Percentiles rank a stretch among this genome's conserved stretches.
These are phyloP conservation scores for Chlamydomonas reinhardtii DNA, from an alignment of 163 green algal species.

Conservation along the genomic window DNA sequence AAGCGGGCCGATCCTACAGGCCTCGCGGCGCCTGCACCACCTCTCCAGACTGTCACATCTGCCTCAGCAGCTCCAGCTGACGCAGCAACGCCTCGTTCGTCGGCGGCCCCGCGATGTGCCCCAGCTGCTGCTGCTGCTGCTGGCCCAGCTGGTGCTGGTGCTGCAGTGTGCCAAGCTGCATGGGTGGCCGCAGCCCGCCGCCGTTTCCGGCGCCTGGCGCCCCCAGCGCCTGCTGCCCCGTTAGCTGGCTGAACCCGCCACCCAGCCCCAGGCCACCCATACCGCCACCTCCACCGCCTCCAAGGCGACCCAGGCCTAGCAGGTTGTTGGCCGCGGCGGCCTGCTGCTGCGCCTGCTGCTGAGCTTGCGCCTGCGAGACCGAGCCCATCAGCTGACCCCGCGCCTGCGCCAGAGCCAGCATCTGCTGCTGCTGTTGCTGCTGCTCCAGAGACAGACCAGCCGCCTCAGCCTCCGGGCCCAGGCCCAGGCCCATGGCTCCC, in stretches of 20 bases:
- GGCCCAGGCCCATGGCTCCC: not conserved
- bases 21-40: too few relatives aligned
- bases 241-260: not conserved
- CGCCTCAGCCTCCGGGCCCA: not conserved
- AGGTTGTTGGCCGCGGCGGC: not conserved
- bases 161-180: too few relatives aligned
- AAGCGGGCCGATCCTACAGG: too few relatives aligned
- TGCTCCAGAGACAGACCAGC: not conserved
- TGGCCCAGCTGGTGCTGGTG: too few relatives aligned
- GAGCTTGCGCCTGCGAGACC: not conserved
- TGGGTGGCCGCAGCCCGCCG: too few relatives aligned
- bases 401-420: slow-evolving; percentile 15
- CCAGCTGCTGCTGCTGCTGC: slow-evolving; percentile 1
- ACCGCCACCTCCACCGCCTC: not conserved
- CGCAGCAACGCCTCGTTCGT: slow-evolving; percentile 33
- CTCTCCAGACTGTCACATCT: slow-evolving; percentile 29
- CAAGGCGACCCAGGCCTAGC: not conserved
- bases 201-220: too few relatives aligned
- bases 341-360: slow-evolving; percentile 3
- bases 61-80: slow-evolving; percentile 41
- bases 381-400: slow-evolving; percentile 6
- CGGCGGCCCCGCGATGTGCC: slow-evolving; percentile 24
- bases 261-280: not conserved
- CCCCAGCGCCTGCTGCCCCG: not conserved
- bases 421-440: slow-evolving; percentile 9